These are phyloP conservation scores for Hexamita inflata DNA, from an alignment of 208 protist genomes.

Conservation along the genomic window DNA sequence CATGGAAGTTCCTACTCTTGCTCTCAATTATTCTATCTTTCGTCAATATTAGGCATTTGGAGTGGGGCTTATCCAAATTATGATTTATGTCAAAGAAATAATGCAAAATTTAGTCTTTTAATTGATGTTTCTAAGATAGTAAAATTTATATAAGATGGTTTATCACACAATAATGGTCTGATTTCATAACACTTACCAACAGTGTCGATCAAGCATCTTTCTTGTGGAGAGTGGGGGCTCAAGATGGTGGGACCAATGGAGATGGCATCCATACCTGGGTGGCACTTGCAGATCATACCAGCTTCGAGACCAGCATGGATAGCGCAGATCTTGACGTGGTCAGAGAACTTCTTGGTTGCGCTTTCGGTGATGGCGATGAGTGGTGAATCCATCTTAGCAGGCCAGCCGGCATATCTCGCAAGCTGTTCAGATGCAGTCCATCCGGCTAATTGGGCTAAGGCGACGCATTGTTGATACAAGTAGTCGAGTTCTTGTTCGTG, in stretches of 20 bases:
- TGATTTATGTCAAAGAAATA: no score
- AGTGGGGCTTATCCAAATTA: no score
- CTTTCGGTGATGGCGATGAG: constrained; percentile 8
- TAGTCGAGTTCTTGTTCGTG: constrained; percentile 2
- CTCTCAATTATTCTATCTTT: no score
- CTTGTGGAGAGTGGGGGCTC: constrained; percentile 1
- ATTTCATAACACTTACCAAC: neutral
- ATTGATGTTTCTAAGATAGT: no score
- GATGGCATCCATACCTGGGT: constrained; percentile 26
- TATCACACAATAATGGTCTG: no score
- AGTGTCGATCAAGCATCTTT: neutral
- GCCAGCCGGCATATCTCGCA: constrained; percentile 32
- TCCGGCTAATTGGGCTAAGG: neutral
- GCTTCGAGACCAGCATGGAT: constrained; percentile 41
- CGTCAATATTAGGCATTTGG: no score
- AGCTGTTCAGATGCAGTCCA: neutral
- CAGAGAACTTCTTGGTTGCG: neutral
- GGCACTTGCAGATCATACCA: constrained; percentile 21
- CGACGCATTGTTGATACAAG: neutral
- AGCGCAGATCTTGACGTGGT: constrained; percentile 20
- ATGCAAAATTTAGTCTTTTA: no score
- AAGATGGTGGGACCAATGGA: constrained; percentile 35
- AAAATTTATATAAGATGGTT: no score
- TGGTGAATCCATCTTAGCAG: constrained; percentile 21
- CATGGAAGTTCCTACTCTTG: no score